Percentiles rank a stretch among this genome's conserved stretches.
phyloP scores from a whole-genome alignment of 306 rosid species.

The Castanea mollissima region DNA sequence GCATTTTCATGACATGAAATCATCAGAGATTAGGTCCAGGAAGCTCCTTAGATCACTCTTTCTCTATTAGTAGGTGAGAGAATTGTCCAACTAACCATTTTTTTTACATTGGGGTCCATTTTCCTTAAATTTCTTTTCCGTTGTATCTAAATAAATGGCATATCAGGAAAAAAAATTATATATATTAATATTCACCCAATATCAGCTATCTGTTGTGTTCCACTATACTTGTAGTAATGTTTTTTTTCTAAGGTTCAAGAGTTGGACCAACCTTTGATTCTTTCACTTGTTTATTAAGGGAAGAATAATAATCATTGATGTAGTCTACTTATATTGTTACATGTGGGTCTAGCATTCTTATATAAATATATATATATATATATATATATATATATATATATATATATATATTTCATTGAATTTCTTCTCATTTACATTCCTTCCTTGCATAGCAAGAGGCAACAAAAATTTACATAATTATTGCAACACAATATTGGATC shows the following conservation, averaged over 20 bases:
- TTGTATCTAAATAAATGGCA: too few species aligned
- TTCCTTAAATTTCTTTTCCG: too few species aligned
- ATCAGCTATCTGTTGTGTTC: neutral
- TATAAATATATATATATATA: neutral
- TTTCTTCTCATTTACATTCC: neutral
- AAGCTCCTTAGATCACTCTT: too few species aligned
- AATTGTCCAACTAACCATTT: too few species aligned
- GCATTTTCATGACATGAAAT: too few species aligned
- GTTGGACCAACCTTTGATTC: neutral
- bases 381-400: neutral
- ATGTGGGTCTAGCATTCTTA: neutral
- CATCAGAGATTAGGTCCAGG: too few species aligned
- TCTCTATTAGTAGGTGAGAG: too few species aligned
- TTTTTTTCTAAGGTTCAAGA: neutral
- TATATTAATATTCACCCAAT: too few species aligned
- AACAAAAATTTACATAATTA: neutral
- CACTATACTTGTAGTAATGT: neutral
- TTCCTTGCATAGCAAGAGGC: neutral
- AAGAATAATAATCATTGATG: neutral
- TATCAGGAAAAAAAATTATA: too few species aligned
- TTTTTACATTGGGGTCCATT: too few species aligned
- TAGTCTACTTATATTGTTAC: neutral
- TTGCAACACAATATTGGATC: conserved; percentile 20
- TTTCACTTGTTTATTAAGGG: neutral
- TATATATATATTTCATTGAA: neutral